Conservation (phyloP, 2,329 filamentous ascomycete species). For the Sclerotinia spermophila region DNA sequence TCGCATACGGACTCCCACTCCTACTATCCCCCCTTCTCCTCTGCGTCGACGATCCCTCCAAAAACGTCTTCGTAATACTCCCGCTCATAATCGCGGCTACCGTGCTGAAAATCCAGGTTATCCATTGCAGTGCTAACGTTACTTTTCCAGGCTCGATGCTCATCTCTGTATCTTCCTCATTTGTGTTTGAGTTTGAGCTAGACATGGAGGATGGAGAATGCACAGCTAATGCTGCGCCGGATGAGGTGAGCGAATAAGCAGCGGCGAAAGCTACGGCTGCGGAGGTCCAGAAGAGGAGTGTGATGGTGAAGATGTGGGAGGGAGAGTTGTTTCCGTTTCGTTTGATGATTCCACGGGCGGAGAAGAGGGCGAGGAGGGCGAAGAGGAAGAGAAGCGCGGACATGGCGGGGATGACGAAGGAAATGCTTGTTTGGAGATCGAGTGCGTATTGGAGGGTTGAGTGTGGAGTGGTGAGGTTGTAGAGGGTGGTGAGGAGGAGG, state of each 20-base stretch:
- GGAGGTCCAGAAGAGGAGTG: conserved; percentile 4
- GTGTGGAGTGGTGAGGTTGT: neutral
- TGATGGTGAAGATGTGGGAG: neutral
- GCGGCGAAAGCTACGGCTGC: neutral
- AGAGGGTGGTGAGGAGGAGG: neutral
- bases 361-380: neutral
- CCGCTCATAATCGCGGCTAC: conserved; percentile 2
- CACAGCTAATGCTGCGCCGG: neutral
- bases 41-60: neutral
- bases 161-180: neutral
- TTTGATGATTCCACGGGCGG: conserved; percentile 2
- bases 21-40: neutral
- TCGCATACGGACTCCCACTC: neutral
- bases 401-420: conserved; percentile 7
- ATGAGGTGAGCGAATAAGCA: neutral
- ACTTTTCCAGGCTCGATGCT: neutral
- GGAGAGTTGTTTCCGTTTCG: neutral
- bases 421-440: neutral
- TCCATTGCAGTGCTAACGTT: conserved; percentile 10
- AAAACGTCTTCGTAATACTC: neutral
- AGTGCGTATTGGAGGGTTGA: neutral
- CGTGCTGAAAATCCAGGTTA: neutral
- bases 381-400: neutral
- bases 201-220: neutral
- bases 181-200: neutral